Evolutionary conservation across 495 filamentous ascomycete genomes (phyloP).

Genomic region (Trichoderma erinaceum): DNA sequence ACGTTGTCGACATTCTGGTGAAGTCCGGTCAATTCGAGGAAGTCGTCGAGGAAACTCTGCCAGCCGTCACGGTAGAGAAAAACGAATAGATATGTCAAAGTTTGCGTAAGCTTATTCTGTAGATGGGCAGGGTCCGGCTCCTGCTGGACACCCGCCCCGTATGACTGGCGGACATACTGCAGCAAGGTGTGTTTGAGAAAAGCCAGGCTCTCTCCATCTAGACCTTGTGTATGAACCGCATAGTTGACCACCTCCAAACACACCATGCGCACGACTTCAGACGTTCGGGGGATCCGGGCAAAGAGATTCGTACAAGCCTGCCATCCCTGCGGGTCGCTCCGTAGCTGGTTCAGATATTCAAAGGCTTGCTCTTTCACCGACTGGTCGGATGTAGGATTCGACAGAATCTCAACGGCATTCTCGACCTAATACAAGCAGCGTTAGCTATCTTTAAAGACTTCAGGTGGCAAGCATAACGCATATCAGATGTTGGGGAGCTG

Average conservation of each 20-base stretch:
- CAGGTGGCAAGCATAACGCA: neutral
- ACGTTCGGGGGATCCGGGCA: slow-evolving; percentile 66
- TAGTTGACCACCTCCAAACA: slow-evolving; percentile 89
- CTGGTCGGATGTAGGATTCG: slow-evolving; percentile 65
- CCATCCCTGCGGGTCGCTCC: slow-evolving; percentile 72
- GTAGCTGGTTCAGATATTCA: slow-evolving; percentile 77
- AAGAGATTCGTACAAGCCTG: slow-evolving; percentile 82
- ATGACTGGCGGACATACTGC: slow-evolving; percentile 67
- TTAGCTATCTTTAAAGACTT: slow-evolving; percentile 1
- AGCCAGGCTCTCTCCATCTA: slow-evolving; percentile 59
- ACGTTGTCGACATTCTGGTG: slow-evolving; percentile 58
- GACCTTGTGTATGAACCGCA: slow-evolving; percentile 65
- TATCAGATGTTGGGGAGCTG: neutral
- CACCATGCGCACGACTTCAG: slow-evolving; percentile 79
- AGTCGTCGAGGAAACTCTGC: slow-evolving; percentile 83
- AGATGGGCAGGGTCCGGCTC: slow-evolving; percentile 62
- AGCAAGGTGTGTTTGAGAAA: slow-evolving; percentile 72
- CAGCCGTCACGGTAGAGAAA: slow-evolving; percentile 76
- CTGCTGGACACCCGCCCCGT: slow-evolving; percentile 50
- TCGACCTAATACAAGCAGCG: slow-evolving; percentile 55
- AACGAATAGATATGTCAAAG: slow-evolving; percentile 85
- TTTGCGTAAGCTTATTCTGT: slow-evolving; percentile 97
- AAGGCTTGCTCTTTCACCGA: slow-evolving; percentile 77
- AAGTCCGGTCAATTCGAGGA: slow-evolving; percentile 60
- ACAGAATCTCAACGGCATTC: slow-evolving; percentile 87